Evolutionary conservation across 2,329 filamentous ascomycete genomes (phyloP), one percentile per base, ranked within the genome.

Genomic region (Plenodomus biglobosus): DNA sequence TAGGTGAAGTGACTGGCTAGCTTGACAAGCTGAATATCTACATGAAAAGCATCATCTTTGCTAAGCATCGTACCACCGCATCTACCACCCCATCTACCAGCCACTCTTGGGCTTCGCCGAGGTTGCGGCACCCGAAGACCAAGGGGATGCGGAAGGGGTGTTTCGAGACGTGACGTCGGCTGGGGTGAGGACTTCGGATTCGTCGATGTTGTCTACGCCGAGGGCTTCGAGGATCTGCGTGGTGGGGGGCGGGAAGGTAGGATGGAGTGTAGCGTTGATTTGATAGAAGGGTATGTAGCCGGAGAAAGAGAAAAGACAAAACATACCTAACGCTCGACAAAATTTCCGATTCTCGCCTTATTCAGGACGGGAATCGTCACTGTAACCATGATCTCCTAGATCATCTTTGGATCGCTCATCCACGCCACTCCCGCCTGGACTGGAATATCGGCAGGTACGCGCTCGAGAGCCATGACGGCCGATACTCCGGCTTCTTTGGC

Each of bases 361-460:
- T 94, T 94, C 94, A 99, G 97, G 74, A 99, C 94, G 63, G 94
- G 94, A 65, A 97, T 96, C 44, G 92, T 97, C 39, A 97, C 94
- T 35, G 91, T 86, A 2, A 81, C 84, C 85, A 96, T 95, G 72
- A 99, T 97, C 74, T 92, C 89, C 76, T 88, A 87, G 81, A 97
- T 97, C 83, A 96, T 89, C 64, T 82, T 78, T 1, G 94, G 94
- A 77, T 97, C 92, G 2, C 88, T 94, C 94, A 99, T 99, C 74
- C 94, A 87, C 11, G 91, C 91, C 18, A 99, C 94, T 69, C 94
- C 94, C 62, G 94, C 94, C 72, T 96, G 82, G 53, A 81, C 85
- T 63, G 94, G 86, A 73, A 99, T 99, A 75, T 99, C 94, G 65
- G 94, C 92, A 42, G 94, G 94, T 41, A 97, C 94, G 58, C 94